Conservation (phyloP, 441 rosid species). For the Corymbia calophylla region DNA sequence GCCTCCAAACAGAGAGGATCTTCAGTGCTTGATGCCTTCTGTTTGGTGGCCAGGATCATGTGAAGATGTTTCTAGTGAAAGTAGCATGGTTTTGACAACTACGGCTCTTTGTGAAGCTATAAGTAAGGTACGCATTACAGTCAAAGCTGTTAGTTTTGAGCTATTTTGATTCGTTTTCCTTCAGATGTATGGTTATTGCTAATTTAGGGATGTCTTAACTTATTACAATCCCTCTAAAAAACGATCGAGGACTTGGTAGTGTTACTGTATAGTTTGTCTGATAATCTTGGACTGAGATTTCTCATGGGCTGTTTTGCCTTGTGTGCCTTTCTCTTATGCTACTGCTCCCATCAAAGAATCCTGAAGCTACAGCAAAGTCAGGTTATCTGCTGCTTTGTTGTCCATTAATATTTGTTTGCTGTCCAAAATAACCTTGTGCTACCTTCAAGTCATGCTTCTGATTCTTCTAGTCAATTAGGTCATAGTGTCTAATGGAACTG, state of each 20-base stretch:
- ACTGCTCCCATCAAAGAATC: neutral
- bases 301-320: neutral
- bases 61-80: slow-evolving; percentile 73
- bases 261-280: neutral
- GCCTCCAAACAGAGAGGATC: slow-evolving; percentile 82
- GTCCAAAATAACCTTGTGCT: neutral
- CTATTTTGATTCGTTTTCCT: neutral
- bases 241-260: neutral
- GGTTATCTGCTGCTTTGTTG: neutral
- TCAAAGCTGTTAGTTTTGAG: neutral
- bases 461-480: neutral
- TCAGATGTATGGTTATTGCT: neutral
- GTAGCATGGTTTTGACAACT: slow-evolving; percentile 77
- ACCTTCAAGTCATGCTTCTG: neutral
- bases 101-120: slow-evolving; percentile 74
- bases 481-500: neutral
- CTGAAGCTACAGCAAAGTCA: neutral
- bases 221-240: neutral
- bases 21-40: slow-evolving; percentile 79
- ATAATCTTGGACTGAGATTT: neutral
- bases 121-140: slow-evolving; percentile 49
- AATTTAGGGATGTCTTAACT: neutral
- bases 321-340: neutral
- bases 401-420: neutral
- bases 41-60: slow-evolving; percentile 99